Percentiles rank a stretch among this genome's conserved stretches.
phyloP scores from a whole-genome alignment of 2,329 filamentous ascomycete species.

The Nemania bipapillata region DNA sequence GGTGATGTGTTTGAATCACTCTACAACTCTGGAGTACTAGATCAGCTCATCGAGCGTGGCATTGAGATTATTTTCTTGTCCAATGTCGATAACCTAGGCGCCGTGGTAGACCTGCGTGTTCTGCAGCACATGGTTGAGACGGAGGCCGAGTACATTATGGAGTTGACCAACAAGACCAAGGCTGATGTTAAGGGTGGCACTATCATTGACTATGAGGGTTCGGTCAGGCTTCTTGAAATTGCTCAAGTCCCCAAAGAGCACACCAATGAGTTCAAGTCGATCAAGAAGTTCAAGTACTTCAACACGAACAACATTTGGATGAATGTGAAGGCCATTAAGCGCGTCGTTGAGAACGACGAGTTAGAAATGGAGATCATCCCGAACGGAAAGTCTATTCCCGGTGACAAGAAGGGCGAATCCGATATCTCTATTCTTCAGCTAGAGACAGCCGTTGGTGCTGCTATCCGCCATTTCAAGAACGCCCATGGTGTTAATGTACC shows the following conservation, averaged over 20 bases:
- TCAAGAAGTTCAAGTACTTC: slow-evolving; percentile 99
- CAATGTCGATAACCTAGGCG: slow-evolving; percentile 98
- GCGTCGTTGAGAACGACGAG: slow-evolving; percentile 97
- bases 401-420: slow-evolving; percentile 99
- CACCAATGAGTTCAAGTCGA: slow-evolving; percentile 99
- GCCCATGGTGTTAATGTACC: slow-evolving; percentile 99
- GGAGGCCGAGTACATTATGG: slow-evolving; percentile 98
- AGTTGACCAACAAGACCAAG: slow-evolving; percentile 99
- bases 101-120: slow-evolving; percentile 96
- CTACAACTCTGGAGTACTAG: slow-evolving; percentile 98
- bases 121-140: slow-evolving; percentile 99
- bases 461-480: slow-evolving; percentile 98
- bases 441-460: slow-evolving; percentile 97
- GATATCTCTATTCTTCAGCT: slow-evolving; percentile 98
- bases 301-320: slow-evolving; percentile 99
- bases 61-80: slow-evolving; percentile 99
- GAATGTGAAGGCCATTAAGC: slow-evolving; percentile 97
- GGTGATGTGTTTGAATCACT: slow-evolving; percentile 99
- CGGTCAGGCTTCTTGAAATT: slow-evolving; percentile 95
- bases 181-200: slow-evolving; percentile 99
- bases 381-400: slow-evolving; percentile 98
- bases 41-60: slow-evolving; percentile 92
- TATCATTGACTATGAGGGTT: slow-evolving; percentile 99
- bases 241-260: slow-evolving; percentile 99
- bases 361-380: slow-evolving; percentile 99